A percentile compares a stretch with the other conserved stretches of the same genome.
These are phyloP conservation scores for Psilocybe cyanescens DNA, from an alignment of 768 basidiomycete species.

Conservation along the genomic window DNA sequence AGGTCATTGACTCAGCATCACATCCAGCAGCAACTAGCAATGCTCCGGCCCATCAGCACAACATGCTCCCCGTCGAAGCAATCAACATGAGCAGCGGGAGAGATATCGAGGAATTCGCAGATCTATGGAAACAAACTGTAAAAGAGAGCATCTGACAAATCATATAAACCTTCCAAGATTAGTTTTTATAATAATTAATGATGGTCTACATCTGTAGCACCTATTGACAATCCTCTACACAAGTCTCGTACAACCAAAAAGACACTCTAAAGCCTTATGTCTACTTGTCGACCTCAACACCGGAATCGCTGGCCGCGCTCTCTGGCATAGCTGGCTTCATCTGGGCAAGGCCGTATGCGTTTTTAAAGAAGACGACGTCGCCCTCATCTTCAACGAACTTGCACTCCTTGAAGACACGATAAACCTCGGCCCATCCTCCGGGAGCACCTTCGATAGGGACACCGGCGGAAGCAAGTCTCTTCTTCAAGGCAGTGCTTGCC, in stretches of 20 bases:
- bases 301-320: slow-evolving; percentile 53
- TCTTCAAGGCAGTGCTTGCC: slow-evolving; percentile 83
- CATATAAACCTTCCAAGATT: neutral
- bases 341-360: slow-evolving; percentile 77
- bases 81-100: slow-evolving; percentile 77
- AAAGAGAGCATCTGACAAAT: slow-evolving; percentile 29
- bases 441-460: slow-evolving; percentile 72
- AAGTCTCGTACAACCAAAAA: neutral
- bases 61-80: slow-evolving; percentile 92
- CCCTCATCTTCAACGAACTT: slow-evolving; percentile 97
- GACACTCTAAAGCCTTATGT: slow-evolving; percentile 2
- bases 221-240: neutral
- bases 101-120: slow-evolving; percentile 73
- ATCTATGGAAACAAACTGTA: slow-evolving; percentile 62
- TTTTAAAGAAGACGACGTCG: slow-evolving; percentile 90
- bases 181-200: neutral
- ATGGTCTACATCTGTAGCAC: neutral
- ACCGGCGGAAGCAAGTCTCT: slow-evolving; percentile 66
- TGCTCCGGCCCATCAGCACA: slow-evolving; percentile 79
- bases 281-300: slow-evolving; percentile 56
- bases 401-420: slow-evolving; percentile 80
- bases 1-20: slow-evolving; percentile 72
- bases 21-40: slow-evolving; percentile 73
- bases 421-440: slow-evolving; percentile 80
- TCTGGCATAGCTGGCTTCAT: slow-evolving; percentile 70